Evolutionary conservation across 148 eudicot species (phyloP).

Genomic region (Arbutus unedo): DNA sequence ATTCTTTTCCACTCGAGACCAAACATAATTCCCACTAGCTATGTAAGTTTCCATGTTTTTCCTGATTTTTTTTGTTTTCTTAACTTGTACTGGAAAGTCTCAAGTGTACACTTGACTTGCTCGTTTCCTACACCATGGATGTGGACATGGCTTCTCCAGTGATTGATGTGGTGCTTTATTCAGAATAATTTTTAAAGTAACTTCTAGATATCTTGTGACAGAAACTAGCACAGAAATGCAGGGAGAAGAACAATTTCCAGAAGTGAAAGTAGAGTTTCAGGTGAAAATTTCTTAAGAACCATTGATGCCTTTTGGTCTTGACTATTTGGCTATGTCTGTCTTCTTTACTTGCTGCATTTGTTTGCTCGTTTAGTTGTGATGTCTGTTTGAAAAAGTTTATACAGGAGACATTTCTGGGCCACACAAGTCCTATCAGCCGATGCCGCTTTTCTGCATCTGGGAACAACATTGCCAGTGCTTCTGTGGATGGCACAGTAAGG

Average conservation of each 20-base stretch:
- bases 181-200: neutral
- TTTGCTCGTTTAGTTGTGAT: neutral
- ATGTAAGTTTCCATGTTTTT: conserved; percentile 4
- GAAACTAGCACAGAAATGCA: conserved; percentile 32
- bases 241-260: conserved; percentile 73
- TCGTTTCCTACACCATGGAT: neutral
- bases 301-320: conserved; percentile 5
- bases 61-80: neutral
- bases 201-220: conserved; percentile 16
- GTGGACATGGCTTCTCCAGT: conserved; percentile 5
- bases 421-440: conserved; percentile 86
- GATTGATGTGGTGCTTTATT: conserved; percentile 7
- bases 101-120: conserved; percentile 4
- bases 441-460: conserved; percentile 96
- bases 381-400: conserved; percentile 12
- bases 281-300: conserved; percentile 26
- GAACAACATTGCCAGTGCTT: conserved; percentile 94
- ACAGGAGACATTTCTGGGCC: conserved; percentile 91
- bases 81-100: neutral
- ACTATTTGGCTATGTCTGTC: neutral
- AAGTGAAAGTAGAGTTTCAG: conserved; percentile 87
- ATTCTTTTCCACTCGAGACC: neutral
- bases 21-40: neutral
- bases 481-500: conserved; percentile 97
- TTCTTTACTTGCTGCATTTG: neutral